Conservation (phyloP, 2,329 filamentous ascomycete genomes). For the Neofusicoccum ribis region DNA sequence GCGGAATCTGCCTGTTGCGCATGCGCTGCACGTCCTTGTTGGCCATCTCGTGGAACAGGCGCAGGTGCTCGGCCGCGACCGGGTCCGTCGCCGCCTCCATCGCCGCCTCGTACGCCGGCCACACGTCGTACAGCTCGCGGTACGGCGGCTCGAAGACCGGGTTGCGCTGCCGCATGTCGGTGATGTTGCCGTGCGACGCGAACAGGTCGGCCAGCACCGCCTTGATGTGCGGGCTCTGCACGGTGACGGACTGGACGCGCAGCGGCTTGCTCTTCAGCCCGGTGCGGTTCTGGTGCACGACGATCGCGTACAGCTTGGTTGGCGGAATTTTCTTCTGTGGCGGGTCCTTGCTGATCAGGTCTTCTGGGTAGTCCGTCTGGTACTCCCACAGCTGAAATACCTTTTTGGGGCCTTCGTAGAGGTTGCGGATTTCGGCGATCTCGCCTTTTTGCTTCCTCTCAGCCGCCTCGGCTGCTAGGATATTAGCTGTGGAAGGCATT, state of each 20-base stretch:
- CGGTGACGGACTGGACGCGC: background rate
- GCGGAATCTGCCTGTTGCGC: background rate
- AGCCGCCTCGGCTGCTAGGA: no score
- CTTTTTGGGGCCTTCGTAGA: background rate
- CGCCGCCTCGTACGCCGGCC: background rate
- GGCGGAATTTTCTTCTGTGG: background rate
- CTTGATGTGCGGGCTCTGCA: constrained; percentile 13
- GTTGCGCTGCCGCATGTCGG: background rate
- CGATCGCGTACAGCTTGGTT: background rate
- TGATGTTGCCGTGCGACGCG: background rate
- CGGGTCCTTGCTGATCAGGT: background rate
- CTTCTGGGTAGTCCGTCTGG: background rate
- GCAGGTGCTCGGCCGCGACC: background rate
- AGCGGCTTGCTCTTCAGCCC: background rate
- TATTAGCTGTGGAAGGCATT: no score
- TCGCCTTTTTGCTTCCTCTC: background rate
- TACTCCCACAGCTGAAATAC: background rate
- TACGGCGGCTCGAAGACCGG: background rate
- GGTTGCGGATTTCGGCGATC: background rate
- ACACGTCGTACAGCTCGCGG: background rate
- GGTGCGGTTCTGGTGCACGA: background rate
- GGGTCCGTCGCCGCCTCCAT: background rate
- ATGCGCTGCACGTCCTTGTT: background rate
- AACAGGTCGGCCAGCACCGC: background rate
- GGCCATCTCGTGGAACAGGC: background rate